phyloP scores from a whole-genome alignment of 192 early-diverging fungal genomes.

The Phycomyces blakesleeanus region DNA sequence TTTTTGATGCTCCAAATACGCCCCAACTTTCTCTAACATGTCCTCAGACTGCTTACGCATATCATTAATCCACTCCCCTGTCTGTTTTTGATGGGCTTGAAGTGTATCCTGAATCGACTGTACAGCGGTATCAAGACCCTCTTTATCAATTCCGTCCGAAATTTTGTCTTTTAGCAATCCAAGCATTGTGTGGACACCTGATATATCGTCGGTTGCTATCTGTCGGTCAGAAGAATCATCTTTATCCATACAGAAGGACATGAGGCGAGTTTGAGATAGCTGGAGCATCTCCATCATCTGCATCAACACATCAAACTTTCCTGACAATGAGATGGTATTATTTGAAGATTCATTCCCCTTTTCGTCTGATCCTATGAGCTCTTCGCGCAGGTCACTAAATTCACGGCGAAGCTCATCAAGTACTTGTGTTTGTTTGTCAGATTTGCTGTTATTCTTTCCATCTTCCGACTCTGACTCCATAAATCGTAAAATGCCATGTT shows the following conservation, averaged over 20 bases:
- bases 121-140: background rate
- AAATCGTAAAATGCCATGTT: slow-evolving; percentile 25
- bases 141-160: background rate
- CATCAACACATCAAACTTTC: slow-evolving; percentile 26
- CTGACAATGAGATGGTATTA: slow-evolving; percentile 9
- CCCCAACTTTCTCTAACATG: background rate
- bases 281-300: slow-evolving; percentile 25
- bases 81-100: background rate
- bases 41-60: background rate
- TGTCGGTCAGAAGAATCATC: background rate
- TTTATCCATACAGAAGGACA: slow-evolving; percentile 13
- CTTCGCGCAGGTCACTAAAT: slow-evolving; percentile 12
- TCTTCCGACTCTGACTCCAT: slow-evolving; percentile 16
- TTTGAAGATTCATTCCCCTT: background rate
- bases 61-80: background rate
- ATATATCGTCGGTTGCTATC: background rate
- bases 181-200: background rate
- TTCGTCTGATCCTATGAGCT: slow-evolving; percentile 16
- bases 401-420: slow-evolving; percentile 12
- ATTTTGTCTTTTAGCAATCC: background rate
- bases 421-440: background rate
- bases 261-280: slow-evolving; percentile 7
- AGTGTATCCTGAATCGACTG: background rate
- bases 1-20: background rate
- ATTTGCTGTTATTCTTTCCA: background rate